These are phyloP conservation scores for Cryptococcus sp. DNA, from an alignment of 1,284 basidiomycete species.

Conservation along the genomic window DNA sequence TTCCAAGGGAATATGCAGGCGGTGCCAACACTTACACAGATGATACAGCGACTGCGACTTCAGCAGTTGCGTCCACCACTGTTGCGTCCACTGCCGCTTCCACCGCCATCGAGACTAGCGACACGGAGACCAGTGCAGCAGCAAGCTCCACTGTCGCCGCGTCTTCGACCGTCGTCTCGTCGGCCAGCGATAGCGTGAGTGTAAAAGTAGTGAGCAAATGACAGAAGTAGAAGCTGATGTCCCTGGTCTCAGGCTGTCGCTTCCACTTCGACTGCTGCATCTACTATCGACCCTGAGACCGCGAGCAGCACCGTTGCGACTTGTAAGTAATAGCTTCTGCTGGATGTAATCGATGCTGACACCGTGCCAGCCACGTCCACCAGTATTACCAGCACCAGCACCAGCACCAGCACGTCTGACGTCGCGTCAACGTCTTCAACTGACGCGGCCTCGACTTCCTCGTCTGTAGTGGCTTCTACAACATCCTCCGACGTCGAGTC, in stretches of 20 bases:
- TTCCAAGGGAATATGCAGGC: constrained; percentile 14
- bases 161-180: constrained; percentile 4
- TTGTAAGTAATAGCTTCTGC: not conserved
- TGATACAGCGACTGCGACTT: constrained; percentile 1
- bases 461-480: constrained; percentile 1
- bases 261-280: not conserved
- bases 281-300: not conserved
- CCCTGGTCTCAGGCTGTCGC: too few relatives aligned
- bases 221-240: not conserved
- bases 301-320: not conserved
- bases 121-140: constrained; percentile 7
- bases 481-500: constrained; percentile 9
- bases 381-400: not conserved
- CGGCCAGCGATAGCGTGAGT: not conserved
- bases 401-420: not conserved
- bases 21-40: constrained; percentile 14
- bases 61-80: constrained; percentile 2
- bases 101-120: not conserved
- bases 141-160: constrained; percentile 5
- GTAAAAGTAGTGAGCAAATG: not conserved
- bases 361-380: not conserved
- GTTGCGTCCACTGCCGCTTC: not conserved
- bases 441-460: not conserved
- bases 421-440: not conserved
- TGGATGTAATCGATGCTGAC: not conserved